Evolutionary conservation across 2,329 filamentous ascomycete genomes (phyloP), one percentile per base, ranked within the genome.

Genomic region (Neopestalotiopsis clavispora): DNA sequence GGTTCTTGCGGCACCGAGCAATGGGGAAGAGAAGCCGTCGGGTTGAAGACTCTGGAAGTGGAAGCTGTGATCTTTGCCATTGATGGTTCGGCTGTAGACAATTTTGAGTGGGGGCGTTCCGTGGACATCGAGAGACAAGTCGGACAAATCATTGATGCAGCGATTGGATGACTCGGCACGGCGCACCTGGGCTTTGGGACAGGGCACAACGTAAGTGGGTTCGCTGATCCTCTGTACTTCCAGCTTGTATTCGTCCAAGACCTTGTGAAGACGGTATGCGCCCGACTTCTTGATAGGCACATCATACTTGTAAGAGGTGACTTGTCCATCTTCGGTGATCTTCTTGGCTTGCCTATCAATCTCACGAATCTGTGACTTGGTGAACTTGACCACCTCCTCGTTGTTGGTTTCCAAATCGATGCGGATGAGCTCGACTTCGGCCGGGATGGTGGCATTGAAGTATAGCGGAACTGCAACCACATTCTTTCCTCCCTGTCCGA

Each of bases 1-100:
- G 1, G 87, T 85, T 32, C 83, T 84, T 63, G 86, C 84, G 59
- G 89, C 85, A 64, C 87, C 87, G n/a, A 92, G 81, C 45, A 97
- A 84, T 1, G 94, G 94, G 1, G 94, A 97, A 3, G 88, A 85
- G 75, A 95, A 91, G 45, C 93, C 93, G 63, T 98, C 94, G 0
- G 96, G 95, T 74, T 97, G 95, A 59, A 99, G 89, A 75, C 94
- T 97, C 80, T 98, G 95, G 74, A 97, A 95, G 71, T 95, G 94
- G 73, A 95, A 94, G 70, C 93, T 93, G 74, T 91, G 91, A 72
- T 97, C 90, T 72, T 93, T 91, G 70, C 90, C 90, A 74, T 98
- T 97, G 74, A 97, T 91, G 6, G 90, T 91, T 67, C 94, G 92
- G 75, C 94, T 96, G 80, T 99, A 99, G 74, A 94, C 93, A 74